Evolutionary conservation across 2,329 filamentous ascomycete species (phyloP).

Genomic region (Cadophora gregata): DNA sequence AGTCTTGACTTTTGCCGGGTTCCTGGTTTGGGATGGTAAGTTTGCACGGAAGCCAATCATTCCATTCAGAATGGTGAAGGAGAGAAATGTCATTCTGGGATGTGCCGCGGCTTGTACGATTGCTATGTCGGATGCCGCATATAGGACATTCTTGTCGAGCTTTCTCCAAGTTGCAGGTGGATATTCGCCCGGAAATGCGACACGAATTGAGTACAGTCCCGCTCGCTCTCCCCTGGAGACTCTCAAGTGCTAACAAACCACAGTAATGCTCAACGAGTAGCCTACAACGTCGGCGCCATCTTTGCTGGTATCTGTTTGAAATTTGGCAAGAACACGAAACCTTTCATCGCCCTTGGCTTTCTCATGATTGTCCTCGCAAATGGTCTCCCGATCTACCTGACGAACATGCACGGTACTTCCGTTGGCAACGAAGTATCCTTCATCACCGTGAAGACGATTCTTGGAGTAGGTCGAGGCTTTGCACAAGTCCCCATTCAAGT

Average conservation of each 20-base stretch:
- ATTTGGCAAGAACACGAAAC: conserved; percentile 5
- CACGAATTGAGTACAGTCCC: conserved; percentile 4
- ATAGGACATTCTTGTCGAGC: conserved; percentile 12
- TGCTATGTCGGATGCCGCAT: conserved; percentile 4
- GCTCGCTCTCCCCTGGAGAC: background rate
- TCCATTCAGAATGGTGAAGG: conserved; percentile 6
- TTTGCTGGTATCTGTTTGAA: conserved; percentile 1
- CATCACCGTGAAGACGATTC: conserved; percentile 2
- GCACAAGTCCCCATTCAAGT: conserved; percentile 6
- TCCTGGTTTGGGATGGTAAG: conserved; percentile 1
- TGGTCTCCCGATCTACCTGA: background rate
- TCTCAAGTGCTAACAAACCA: background rate
- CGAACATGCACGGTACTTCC: conserved; percentile 2
- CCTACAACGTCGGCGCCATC: conserved; percentile 8
- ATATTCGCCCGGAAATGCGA: background rate
- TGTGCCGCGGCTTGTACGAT: conserved; percentile 1
- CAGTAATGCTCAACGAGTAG: conserved; percentile 8
- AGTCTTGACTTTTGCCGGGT: conserved; percentile 2
- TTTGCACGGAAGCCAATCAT: conserved; percentile 6
- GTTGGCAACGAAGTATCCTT: conserved; percentile 2
- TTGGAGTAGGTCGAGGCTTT: background rate
- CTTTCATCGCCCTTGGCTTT: background rate
- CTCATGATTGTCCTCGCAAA: conserved; percentile 7
- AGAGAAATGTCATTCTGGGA: conserved; percentile 8
- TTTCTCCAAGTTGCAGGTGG: conserved; percentile 3